phyloP scores from a whole-genome alignment of 192 early-diverging fungal genomes.

The Cetraspora pellucida region DNA sequence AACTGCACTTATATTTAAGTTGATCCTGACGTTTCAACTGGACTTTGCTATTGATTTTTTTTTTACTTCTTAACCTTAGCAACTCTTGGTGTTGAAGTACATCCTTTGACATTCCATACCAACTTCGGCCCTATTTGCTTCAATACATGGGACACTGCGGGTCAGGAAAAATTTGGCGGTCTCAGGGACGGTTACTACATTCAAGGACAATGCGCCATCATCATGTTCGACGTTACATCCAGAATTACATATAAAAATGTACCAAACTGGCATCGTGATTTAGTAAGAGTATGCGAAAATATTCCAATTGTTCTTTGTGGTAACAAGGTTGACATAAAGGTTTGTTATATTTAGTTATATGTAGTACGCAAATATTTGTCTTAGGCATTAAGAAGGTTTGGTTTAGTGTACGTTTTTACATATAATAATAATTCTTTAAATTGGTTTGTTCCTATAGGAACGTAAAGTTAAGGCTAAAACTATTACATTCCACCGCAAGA shows the following conservation, averaged over 20 bases:
- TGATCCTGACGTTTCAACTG: neutral
- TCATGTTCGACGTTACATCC: conserved; percentile 99
- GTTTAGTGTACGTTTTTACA: neutral
- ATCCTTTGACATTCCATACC: conserved; percentile 97
- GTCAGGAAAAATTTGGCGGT: conserved; percentile 99
- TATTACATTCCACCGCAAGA: conserved; percentile 99
- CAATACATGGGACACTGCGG: conserved; percentile 99
- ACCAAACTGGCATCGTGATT: conserved; percentile 99
- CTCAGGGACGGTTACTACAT: conserved; percentile 99
- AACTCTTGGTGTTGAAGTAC: conserved; percentile 99
- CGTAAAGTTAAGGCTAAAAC: conserved; percentile 99
- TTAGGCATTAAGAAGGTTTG: neutral
- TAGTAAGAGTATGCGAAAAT: conserved; percentile 99
- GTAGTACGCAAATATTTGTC: neutral
- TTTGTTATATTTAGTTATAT: neutral
- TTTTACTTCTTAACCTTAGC: conserved; percentile 52
- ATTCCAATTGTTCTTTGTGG: conserved; percentile 99
- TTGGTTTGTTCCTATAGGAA: conserved; percentile 55
- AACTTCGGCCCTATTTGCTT: conserved; percentile 96
- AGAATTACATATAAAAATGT: conserved; percentile 99
- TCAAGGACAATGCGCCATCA: conserved; percentile 99
- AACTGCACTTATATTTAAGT: neutral
- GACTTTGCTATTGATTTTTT: neutral
- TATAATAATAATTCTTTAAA: neutral
- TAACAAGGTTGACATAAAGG: conserved; percentile 99